Base-by-base conservation (phyloP, 2,329 filamentous ascomycete species). In the Mycosphaerella sp. region DNA sequence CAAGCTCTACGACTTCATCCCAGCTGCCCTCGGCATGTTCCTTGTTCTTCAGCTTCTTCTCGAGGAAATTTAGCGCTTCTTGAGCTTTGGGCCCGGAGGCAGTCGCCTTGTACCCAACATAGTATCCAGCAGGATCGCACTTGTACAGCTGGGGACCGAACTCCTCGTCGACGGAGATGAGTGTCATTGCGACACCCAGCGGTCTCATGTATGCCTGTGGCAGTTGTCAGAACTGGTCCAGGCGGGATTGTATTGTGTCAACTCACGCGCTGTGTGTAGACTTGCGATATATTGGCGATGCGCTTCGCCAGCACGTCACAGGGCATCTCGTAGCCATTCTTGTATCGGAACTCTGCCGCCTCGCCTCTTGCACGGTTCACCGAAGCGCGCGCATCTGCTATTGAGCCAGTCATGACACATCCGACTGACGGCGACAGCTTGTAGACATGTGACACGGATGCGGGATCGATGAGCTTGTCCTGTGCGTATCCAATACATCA, bases 31-130 rank as follows among this genome's bases (percentile, higher is more conserved):
- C 87, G 36, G 92, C 93, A 66, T 81, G 80, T 68, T 97, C 91
- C 84, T 96, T 96, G 84, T 95, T 96, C 79, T 96, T 95, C 73
- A 98, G 84, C 81, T 97, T 97, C 85, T 97, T 97, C 82, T 98
- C 93, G 55, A 98, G 80, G 73, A 95, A 90, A 75, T 98, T 98
- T 71, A 97, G 83, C 59, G 93, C 93, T 80, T 98, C 93, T 73
- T 98, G 93, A 73, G 96, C 92, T 78, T 98, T 98, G 51, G 93
- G 93, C 5, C 93, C 93, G 6, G 93, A 95, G 50, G 93, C 89
- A 45, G 93, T 97, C 63, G 89, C 93, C 79, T 97, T 97, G 84
- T 97, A 98, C 63, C 93, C 93, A 53, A 92, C 90, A 72, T 93
- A 97, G 79, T 98, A 98, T 57, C 93, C 93, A 54, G 93, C 93